A percentile compares a stretch with the other conserved stretches of the same genome.
Evolutionary conservation across 1,139 yeast genomes (phyloP).

Genomic region (Yamadazyma spencermartinsiae): DNA sequence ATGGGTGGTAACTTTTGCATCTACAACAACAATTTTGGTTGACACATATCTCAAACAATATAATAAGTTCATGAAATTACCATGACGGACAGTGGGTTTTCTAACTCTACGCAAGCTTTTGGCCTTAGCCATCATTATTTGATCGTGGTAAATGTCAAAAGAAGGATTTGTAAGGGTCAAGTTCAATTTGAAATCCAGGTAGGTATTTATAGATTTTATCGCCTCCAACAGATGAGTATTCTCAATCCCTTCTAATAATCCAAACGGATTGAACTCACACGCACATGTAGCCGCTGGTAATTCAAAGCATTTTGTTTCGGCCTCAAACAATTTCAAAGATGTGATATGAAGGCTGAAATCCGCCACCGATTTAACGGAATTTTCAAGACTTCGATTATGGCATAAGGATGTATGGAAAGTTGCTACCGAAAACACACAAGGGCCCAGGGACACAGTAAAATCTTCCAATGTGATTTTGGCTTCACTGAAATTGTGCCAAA

Average conservation of each 20-base stretch:
- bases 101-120: constrained; percentile 7
- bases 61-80: constrained; percentile 13
- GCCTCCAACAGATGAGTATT: constrained; percentile 12
- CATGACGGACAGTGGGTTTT: constrained; percentile 1
- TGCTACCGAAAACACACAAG: constrained; percentile 13
- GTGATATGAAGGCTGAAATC: constrained; percentile 15
- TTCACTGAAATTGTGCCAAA: constrained; percentile 17
- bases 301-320: constrained; percentile 33
- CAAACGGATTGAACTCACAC: constrained; percentile 23
- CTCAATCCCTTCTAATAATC: constrained; percentile 17
- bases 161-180: constrained; percentile 33
- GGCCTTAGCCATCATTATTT: constrained; percentile 16
- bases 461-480: constrained; percentile 33
- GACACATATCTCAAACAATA: constrained; percentile 21
- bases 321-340: constrained; percentile 30
- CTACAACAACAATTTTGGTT: constrained; percentile 33
- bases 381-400: constrained; percentile 9
- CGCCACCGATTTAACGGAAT: constrained; percentile 6
- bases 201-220: constrained; percentile 7
- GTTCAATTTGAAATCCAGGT: constrained; percentile 21
- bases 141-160: constrained; percentile 42
- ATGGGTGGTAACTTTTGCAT: constrained; percentile 30
- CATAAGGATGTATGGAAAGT: constrained; percentile 14
- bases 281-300: constrained; percentile 36
- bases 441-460: constrained; percentile 24